Conservation (phyloP, 2,329 filamentous ascomycete genomes). For the Canariomyces notabilis region DNA sequence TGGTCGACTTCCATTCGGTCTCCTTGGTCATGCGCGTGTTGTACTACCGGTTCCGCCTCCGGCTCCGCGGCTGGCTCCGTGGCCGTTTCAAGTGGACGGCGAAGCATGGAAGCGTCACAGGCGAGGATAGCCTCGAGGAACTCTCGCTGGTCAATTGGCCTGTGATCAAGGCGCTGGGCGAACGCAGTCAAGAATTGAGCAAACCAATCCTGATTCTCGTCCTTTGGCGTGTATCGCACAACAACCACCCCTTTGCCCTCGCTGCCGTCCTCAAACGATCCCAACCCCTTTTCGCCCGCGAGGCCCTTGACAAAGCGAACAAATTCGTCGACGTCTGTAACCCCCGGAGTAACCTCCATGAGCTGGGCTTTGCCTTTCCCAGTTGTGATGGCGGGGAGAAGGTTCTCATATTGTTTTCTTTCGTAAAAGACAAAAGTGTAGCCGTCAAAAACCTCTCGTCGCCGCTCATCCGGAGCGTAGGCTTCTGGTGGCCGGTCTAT, state of each 20-base stretch:
- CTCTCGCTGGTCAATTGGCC: slow-evolving; percentile 82
- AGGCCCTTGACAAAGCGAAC: slow-evolving; percentile 69
- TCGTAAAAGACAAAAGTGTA: slow-evolving; percentile 89
- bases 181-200: slow-evolving; percentile 63
- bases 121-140: slow-evolving; percentile 84
- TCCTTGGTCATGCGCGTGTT: background rate
- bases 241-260: slow-evolving; percentile 70
- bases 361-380: slow-evolving; percentile 79
- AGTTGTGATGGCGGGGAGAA: slow-evolving; percentile 69
- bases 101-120: slow-evolving; percentile 69
- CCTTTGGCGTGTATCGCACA: slow-evolving; percentile 63
- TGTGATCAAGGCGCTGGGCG: slow-evolving; percentile 69
- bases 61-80: too few relatives aligned
- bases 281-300: slow-evolving; percentile 68
- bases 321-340: slow-evolving; percentile 70
- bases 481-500: slow-evolving; percentile 60
- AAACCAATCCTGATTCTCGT: slow-evolving; percentile 59
- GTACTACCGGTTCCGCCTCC: slow-evolving; percentile 21
- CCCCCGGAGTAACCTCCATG: slow-evolving; percentile 53
- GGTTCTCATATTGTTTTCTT: slow-evolving; percentile 65
- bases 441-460: slow-evolving; percentile 72
- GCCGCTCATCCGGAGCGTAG: slow-evolving; percentile 63
- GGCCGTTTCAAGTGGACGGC: slow-evolving; percentile 60
- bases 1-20: slow-evolving; percentile 27
- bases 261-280: slow-evolving; percentile 58